phyloP scores from a whole-genome alignment of 257 asterid genomes.

The Solanum microdontum region DNA sequence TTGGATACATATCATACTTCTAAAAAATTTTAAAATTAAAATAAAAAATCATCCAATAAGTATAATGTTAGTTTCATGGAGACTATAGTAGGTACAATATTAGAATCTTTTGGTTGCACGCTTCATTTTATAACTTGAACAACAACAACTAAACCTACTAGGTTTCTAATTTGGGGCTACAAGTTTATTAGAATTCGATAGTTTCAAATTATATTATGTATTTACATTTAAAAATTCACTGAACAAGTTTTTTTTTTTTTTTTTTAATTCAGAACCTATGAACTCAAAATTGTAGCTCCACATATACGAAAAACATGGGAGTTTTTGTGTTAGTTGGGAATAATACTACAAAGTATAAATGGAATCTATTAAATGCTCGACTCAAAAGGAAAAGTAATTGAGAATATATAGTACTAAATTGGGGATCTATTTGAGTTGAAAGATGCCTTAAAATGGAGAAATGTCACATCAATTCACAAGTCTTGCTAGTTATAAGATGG shows the following conservation, averaged over 20 bases:
- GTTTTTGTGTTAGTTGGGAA: background rate
- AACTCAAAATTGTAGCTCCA: background rate
- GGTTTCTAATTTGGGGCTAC: background rate
- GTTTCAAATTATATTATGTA: rapidly evolving
- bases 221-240: background rate
- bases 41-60: background rate
- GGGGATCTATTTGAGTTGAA: background rate
- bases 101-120: constrained; percentile 3
- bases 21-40: background rate
- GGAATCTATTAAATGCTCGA: background rate
- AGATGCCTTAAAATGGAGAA: background rate
- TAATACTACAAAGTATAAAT: background rate
- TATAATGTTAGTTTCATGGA: background rate
- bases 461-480: background rate
- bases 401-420: background rate
- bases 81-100: background rate
- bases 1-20: constrained; percentile 17
- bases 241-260: background rate
- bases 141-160: background rate
- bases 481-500: background rate
- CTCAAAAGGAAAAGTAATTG: background rate
- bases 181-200: too few relatives aligned
- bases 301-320: background rate
- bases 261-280: background rate
- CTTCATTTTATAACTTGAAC: background rate